Evolutionary conservation across 2,329 filamentous ascomycete genomes (phyloP), one percentile per base, ranked within the genome.

Genomic region (Venturiaceae sp.): DNA sequence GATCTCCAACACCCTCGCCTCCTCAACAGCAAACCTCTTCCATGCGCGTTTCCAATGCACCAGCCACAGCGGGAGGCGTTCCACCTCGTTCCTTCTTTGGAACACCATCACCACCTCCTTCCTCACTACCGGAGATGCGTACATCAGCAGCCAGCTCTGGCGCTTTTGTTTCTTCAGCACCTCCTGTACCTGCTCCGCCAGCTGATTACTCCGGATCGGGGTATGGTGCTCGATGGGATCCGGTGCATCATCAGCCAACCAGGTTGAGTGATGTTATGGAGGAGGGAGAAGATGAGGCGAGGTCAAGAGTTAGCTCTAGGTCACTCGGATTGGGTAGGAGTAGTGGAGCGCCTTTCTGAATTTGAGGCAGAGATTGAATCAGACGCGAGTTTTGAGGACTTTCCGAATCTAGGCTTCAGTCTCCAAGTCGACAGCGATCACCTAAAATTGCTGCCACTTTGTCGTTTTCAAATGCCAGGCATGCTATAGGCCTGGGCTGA

Each of bases 251-350:
- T 64, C 90, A 96, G 72, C 91, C 91, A 0, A 95, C 91, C 8
- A 79, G 92, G 59, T 76, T 96, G 62, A 95, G 90, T 70, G 91
- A 95, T 72, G 91, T 96, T 30, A 80, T 94, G 67, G 90, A 90
- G 67, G 87, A 95, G 63, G 89, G 94, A 64, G 90, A 95, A 72
- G 58, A 58, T 26, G 55, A 59, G 52, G 23, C 32, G 39, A 37
- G 56, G 39, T 52, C 28, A 30, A 80, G 84, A 55, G 89, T 87
- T 58, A 72, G 75, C 33, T 64, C 68, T 41, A 78, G 77, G n/a
- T 79, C 73, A 68, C 82, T 53, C 30, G 54, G 54, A 16, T 19
- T 41, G 19, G 54, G 39, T 14, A 53, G 55, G 16, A 53, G 21
- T n/a, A 53, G 32, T 23, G 52, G 52, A 16, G 52, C 52, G 32